Base-by-base conservation (phyloP, 495 filamentous ascomycete species). In the Friedmanniomyces endolithicus region DNA sequence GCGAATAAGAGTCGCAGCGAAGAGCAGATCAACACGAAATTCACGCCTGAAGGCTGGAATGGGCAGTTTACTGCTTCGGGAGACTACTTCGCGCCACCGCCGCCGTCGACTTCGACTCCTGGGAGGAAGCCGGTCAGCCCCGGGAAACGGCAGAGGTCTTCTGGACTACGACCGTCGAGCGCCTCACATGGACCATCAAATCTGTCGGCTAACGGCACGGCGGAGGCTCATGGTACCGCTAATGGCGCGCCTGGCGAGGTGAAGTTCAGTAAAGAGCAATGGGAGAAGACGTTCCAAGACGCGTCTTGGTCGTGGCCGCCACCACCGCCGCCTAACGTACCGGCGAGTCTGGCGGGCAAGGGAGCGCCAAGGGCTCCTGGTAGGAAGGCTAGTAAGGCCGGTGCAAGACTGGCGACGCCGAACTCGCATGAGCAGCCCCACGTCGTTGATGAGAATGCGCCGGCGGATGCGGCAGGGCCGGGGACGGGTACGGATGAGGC, bases 11-110 rank as follows among this genome's bases (percentile, higher is more conserved):
- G 77, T 49, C 76, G 73, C 46, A 88, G 82, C 63, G 74, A 81
- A 31, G 85, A 88, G 61, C 81, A 82, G 57, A 83, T 95, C 67
- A 86, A 86, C 61, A 88, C 83, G 29, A 81, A 76, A 46, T 87
- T 86, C 63, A 78, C 77, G 11, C 75, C 81, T 0, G 70, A 72
- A 23, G 75, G 80, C 31, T 84, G 79, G 79, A 67, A 72, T 37
- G 76, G 73, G 22, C 78, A 73, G 54, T 77, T 85, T 59, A 61
- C 68, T 40, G 68, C 71, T 12, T 65, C 62, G 43, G 63, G 71
- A 3, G 76, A 78, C 33, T 78, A 76, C 62, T 78, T 84, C 59
- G 71, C 69, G 22, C 67, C 72, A 20, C 62, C 49, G 37, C 37
- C 52, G n/a, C 19, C 50, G 6, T 47, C 9, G 27, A 22, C 31